Base-by-base conservation (phyloP, 2,329 filamentous ascomycete genomes). In the Onygena corvina region DNA sequence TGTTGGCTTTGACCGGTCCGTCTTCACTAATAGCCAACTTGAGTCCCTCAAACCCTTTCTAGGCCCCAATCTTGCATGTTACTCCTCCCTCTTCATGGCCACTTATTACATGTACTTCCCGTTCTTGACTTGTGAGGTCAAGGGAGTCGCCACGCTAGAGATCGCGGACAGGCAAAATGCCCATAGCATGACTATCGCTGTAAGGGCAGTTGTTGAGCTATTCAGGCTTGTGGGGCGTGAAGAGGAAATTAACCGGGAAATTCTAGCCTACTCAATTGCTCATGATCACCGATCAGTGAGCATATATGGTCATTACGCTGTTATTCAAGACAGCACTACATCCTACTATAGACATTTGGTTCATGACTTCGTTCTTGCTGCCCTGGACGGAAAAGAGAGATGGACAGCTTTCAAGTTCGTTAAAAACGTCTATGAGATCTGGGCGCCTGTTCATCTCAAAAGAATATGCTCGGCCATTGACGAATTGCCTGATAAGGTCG, bases 31-130 rank as follows among this genome's bases (percentile, higher is more conserved):
- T 0, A 59, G 67, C 5, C 69, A 74, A 56, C 62, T 71, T 3
- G 33, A 57, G 9, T 73, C 67, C 58, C 55, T 76, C 6, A 50
- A 57, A 4, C 64, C 65, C 4, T 67, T 67, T 42, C 48, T 62
- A 8, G 55, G 56, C 47, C 44, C 53, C 12, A 47, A 52, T 21
- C 58, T 59, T 9, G 61, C 68, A 49, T 56, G 14, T 21, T 34
- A 46, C 29, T 16, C 9, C 25, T 74, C 65, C 16, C 65, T 59
- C 53, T 72, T 74, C 48, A 69, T 71, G 62, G 66, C 56, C 6
- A 75, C 68, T 8, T 69, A 63, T 47, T 59, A 66, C 4, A 73
- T 75, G 62, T 71, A 68, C 60, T 74, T 76, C 53, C 71, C 71
- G 2, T 76, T 75, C 53, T 59, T 76, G 0, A 67, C 67, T 0